Conservation (phyloP, 1,139 yeast genomes). For the Saccharomyces pastorianus region DNA sequence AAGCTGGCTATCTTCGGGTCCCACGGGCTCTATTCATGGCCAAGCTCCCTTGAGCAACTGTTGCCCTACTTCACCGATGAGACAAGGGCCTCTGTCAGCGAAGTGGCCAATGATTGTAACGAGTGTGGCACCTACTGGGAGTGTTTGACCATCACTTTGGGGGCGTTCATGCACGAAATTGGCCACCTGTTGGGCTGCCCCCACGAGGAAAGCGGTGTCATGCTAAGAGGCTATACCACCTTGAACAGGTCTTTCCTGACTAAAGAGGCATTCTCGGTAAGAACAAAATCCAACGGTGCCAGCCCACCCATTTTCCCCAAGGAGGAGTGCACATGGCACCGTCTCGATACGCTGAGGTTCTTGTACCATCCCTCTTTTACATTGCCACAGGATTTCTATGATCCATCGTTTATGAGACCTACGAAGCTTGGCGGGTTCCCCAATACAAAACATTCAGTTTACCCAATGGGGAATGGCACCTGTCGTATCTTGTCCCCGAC, state of each 20-base stretch:
- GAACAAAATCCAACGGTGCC: constrained; percentile 42
- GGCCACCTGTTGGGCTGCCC: constrained; percentile 91
- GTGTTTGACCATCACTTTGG: constrained; percentile 74
- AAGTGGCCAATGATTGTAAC: constrained; percentile 82
- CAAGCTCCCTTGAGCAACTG: constrained; percentile 62
- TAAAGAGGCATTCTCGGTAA: constrained; percentile 50
- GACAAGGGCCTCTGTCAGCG: constrained; percentile 50
- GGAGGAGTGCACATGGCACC: constrained; percentile 83
- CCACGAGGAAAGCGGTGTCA: constrained; percentile 81
- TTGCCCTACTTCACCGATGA: constrained; percentile 63
- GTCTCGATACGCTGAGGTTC: constrained; percentile 69
- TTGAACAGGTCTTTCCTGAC: constrained; percentile 79
- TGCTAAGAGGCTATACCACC: constrained; percentile 77
- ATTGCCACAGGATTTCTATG: constrained; percentile 52
- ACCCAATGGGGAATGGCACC: constrained; percentile 41
- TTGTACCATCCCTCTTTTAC: constrained; percentile 74
- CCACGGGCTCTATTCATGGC: constrained; percentile 89
- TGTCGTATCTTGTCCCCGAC: constrained; percentile 42
- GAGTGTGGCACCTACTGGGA: constrained; percentile 90
- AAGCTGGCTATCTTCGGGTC: constrained; percentile 88
- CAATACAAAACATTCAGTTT: constrained; percentile 35
- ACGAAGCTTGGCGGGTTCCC: constrained; percentile 22
- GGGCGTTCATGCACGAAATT: constrained; percentile 92
- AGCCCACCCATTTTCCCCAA: constrained; percentile 45
- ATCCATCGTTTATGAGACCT: constrained; percentile 29